Evolutionary conservation across 2,329 filamentous ascomycete species (phyloP).

Genomic region (Aspergillus floridensis): DNA sequence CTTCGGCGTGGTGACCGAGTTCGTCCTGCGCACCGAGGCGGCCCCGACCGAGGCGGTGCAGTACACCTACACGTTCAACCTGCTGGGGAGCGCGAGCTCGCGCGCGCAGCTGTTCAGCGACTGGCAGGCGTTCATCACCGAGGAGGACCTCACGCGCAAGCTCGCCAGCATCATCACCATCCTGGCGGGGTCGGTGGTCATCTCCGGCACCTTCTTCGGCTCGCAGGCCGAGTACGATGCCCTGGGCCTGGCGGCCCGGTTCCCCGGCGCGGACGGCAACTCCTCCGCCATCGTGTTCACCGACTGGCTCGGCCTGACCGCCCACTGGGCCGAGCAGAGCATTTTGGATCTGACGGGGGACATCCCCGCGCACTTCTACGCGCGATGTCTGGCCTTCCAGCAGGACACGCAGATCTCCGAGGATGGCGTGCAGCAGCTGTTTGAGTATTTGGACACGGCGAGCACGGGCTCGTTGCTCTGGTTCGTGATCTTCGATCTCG

Average conservation of each 20-base stretch:
- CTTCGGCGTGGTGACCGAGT: slow-evolving; percentile 42
- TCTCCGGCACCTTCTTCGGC: slow-evolving; percentile 63
- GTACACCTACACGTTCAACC: slow-evolving; percentile 55
- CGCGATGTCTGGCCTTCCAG: slow-evolving; percentile 56
- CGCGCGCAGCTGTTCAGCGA: slow-evolving; percentile 52
- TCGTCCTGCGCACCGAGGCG: slow-evolving; percentile 36
- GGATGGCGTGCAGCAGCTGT: slow-evolving; percentile 49
- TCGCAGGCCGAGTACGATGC: slow-evolving; percentile 56
- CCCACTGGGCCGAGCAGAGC: slow-evolving; percentile 25
- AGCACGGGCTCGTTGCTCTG: slow-evolving; percentile 55
- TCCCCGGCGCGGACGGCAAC: slow-evolving; percentile 19
- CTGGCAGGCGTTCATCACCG: slow-evolving; percentile 58
- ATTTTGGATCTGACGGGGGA: slow-evolving; percentile 33
- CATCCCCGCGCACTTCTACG: slow-evolving; percentile 53
- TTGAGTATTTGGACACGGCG: slow-evolving; percentile 53
- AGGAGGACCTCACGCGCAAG: slow-evolving; percentile 56
- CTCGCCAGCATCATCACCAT: slow-evolving; percentile 58
- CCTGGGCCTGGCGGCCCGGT: slow-evolving; percentile 26
- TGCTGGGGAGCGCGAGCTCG: slow-evolving; percentile 47
- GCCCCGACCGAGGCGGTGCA: slow-evolving; percentile 50
- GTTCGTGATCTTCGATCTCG: slow-evolving; percentile 62
- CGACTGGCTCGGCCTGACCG: slow-evolving; percentile 31
- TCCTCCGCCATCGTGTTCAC: slow-evolving; percentile 25
- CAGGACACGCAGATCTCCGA: slow-evolving; percentile 49
- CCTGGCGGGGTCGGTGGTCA: slow-evolving; percentile 54